Base-by-base conservation (phyloP, 441 rosid species). In the Adansonia rubrostipa region DNA sequence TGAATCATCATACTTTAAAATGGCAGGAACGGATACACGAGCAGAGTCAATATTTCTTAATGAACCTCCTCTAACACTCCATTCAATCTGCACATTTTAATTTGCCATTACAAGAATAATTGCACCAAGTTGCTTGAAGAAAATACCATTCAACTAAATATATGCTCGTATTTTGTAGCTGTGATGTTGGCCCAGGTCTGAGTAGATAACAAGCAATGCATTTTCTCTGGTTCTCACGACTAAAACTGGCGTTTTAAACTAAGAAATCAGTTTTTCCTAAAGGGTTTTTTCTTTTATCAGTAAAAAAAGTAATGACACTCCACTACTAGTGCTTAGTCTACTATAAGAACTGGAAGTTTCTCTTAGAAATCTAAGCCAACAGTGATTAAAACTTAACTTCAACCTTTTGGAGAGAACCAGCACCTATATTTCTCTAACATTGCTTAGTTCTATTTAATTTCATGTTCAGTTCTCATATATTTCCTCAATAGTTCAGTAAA, bases 31-130 rank as follows among this genome's bases (percentile, higher is more conserved):
- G 58, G 99, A 96, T 78, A 93, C 82, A 75, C 98, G 94, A 79
- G 98, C 99, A 80, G 98, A 94, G 78, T 93, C 96, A 13, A 90
- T 81, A 84, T 96, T 96, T 83, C 98, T 86, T 78, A 94, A 75
- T 62, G 96, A 83, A 76, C 97, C 98, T 86, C 98, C 98, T 84
- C 84, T 92, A 65, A 94, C 89, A 82, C 89, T 94, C 92, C 95
- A 94, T 80, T 93, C 98, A 85, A 96, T 88, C 99, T 96, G 88
- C 74, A 50, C 7, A 80, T 13, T 45, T 83, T 73, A 53, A 65
- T 66, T 66, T 54, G 50, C 51, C 19, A 74, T 40, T 47, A 33
- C 9, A 54, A 72, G 17, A 65, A 70, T 22, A 68, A 65, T 44
- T 57, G 71, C 72, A 77, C 11, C 69, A 61, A 78, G 75, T 77